Evolutionary conservation across 1,284 basidiomycete species (phyloP).

Genomic region (Irpex sp.): DNA sequence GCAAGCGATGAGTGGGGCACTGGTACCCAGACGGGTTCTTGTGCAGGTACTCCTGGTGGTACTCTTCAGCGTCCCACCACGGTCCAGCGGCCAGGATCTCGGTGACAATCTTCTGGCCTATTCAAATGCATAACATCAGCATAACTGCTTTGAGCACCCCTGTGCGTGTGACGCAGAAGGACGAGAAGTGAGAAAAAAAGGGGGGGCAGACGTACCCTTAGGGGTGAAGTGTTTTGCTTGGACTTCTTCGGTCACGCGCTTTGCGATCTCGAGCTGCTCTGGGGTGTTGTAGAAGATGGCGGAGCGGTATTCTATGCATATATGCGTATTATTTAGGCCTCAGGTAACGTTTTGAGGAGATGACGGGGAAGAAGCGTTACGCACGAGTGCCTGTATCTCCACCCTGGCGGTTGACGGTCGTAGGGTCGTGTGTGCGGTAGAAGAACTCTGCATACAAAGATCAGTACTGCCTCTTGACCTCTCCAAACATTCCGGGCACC

Average conservation of each 20-base stretch:
- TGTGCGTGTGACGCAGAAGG: not conserved
- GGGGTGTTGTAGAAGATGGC: slow-evolving; percentile 83
- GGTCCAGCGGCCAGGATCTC: slow-evolving; percentile 10
- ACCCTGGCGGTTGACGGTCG: slow-evolving; percentile 78
- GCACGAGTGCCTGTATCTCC: slow-evolving; percentile 74
- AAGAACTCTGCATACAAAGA: slow-evolving; percentile 70
- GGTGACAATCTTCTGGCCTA: slow-evolving; percentile 26
- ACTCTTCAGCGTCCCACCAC: slow-evolving; percentile 16
- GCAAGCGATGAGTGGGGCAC: slow-evolving; percentile 34
- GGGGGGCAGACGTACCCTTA: slow-evolving; percentile 38
- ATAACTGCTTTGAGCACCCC: not conserved
- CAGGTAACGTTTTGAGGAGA: not conserved
- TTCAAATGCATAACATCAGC: not conserved
- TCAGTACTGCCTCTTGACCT: not conserved
- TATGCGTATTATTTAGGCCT: too few species aligned
- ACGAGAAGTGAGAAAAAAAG: not conserved
- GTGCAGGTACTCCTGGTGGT: slow-evolving; percentile 57
- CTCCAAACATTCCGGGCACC: not conserved
- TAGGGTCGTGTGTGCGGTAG: slow-evolving; percentile 94
- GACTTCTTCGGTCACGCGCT: slow-evolving; percentile 80
- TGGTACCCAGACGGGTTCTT: slow-evolving; percentile 57
- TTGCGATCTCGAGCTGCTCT: slow-evolving; percentile 75
- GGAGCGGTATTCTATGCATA: slow-evolving; percentile 80
- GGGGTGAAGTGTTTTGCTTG: slow-evolving; percentile 82
- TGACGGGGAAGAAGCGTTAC: slow-evolving; percentile 28